Evolutionary conservation across 1,284 basidiomycete species (phyloP).

Genomic region (Trichosporon sp.): DNA sequence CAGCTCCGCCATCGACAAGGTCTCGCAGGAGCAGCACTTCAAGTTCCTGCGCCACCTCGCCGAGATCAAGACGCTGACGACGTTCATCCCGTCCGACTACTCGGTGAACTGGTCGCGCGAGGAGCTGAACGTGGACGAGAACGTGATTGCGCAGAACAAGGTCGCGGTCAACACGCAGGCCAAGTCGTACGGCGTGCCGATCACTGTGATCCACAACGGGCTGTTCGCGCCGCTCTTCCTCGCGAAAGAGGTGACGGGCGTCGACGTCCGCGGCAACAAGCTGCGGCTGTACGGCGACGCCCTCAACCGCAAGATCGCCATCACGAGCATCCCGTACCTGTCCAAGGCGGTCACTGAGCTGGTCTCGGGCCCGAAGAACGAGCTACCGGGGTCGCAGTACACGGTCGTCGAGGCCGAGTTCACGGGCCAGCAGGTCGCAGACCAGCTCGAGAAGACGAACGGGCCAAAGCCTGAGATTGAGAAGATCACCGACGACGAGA

Average conservation of each 20-base stretch:
- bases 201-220: conserved; percentile 11
- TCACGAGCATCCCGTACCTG: conserved; percentile 12
- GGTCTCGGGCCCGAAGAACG: background rate
- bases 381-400: background rate
- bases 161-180: background rate
- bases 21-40: background rate
- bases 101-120: conserved; percentile 7
- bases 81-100: conserved; percentile 19
- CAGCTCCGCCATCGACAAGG: conserved; percentile 9
- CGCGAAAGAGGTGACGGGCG: background rate
- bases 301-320: background rate
- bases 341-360: conserved; percentile 9
- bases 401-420: conserved; percentile 8
- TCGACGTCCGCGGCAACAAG: conserved; percentile 15
- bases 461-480: background rate
- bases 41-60: conserved; percentile 10
- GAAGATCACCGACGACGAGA: conserved; percentile 6
- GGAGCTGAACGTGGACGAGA: conserved; percentile 6
- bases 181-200: conserved; percentile 9
- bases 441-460: conserved; percentile 3
- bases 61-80: conserved; percentile 1
- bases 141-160: conserved; percentile 6
- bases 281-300: conserved; percentile 13
- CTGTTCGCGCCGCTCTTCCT: conserved; percentile 12
- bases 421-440: conserved; percentile 10